phyloP scores from a whole-genome alignment of 2,329 filamentous ascomycete species.

The Parascedosporium putredinis region DNA sequence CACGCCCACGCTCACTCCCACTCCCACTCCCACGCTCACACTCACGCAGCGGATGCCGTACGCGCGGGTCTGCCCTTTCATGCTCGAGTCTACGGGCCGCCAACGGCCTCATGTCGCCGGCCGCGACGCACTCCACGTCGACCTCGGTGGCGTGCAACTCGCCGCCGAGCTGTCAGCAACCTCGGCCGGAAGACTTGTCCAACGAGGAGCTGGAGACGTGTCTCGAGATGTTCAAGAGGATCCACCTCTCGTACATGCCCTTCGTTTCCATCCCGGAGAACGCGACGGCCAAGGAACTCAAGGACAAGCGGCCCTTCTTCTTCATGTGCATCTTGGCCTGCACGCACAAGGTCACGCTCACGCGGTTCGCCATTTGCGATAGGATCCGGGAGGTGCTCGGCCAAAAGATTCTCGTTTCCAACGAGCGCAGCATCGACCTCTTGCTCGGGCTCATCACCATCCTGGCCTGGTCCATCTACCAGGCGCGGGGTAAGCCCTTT shows the following conservation, averaged over 20 bases:
- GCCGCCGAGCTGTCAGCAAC: not conserved
- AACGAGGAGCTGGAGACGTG: not conserved
- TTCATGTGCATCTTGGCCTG: slow-evolving; percentile 39
- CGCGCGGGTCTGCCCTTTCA: not conserved
- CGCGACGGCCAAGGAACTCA: slow-evolving; percentile 28
- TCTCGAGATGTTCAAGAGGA: not conserved
- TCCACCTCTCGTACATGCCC: slow-evolving; percentile 24
- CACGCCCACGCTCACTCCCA: not conserved
- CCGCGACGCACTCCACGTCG: not conserved
- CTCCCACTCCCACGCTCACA: not conserved
- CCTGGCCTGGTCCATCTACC: slow-evolving; percentile 28
- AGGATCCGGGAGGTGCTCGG: slow-evolving; percentile 33
- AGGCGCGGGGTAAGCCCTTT: slow-evolving; percentile 24
- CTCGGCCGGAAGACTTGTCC: not conserved
- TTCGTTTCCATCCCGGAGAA: slow-evolving; percentile 30
- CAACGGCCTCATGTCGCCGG: not conserved
- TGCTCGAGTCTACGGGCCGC: not conserved
- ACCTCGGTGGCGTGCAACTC: not conserved
- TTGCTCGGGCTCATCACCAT: slow-evolving; percentile 38
- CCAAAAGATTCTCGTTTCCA: slow-evolving; percentile 33
- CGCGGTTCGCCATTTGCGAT: slow-evolving; percentile 28
- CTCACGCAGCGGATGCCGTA: not conserved
- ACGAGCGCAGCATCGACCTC: slow-evolving; percentile 41
- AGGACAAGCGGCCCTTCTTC: slow-evolving; percentile 32
- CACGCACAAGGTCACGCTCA: slow-evolving; percentile 28